phyloP scores from a whole-genome alignment of 2,329 filamentous ascomycete species.

The Colletotrichum sp. region DNA sequence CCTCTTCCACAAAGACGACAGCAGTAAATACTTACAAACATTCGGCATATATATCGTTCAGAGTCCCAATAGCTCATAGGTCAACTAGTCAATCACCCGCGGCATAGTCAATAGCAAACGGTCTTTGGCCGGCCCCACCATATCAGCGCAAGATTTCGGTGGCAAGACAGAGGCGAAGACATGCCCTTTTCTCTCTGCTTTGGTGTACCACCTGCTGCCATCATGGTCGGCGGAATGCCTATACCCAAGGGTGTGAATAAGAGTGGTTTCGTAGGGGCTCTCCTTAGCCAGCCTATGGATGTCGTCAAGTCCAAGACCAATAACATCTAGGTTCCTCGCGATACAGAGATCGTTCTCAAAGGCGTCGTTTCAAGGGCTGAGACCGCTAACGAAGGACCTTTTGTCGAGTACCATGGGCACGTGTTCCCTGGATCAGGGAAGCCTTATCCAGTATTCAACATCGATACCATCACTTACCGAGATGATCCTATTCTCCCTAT shows the following conservation, averaged over 20 bases:
- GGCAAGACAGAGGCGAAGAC: conserved; percentile 46
- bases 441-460: conserved; percentile 42
- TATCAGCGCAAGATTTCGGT: conserved; percentile 51
- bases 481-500: conserved; percentile 52
- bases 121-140: conserved; percentile 45
- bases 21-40: conserved; percentile 55
- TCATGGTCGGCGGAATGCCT: conserved; percentile 52
- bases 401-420: conserved; percentile 45
- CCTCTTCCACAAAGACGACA: conserved; percentile 47
- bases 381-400: conserved; percentile 49
- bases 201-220: conserved; percentile 53
- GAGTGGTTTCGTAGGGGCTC: conserved; percentile 51
- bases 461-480: conserved; percentile 53
- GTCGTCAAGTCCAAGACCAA: conserved; percentile 57
- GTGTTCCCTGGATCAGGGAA: neutral
- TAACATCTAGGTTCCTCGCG: conserved; percentile 51
- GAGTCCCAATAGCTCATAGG: conserved; percentile 49
- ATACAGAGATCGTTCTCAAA: conserved; percentile 55
- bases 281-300: conserved; percentile 48
- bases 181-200: conserved; percentile 51
- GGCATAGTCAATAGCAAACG: conserved; percentile 51
- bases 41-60: conserved; percentile 54
- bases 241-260: conserved; percentile 53
- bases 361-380: conserved; percentile 50
- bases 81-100: conserved; percentile 48